Evolutionary conservation across 192 early-diverging fungal species (phyloP), one percentile per base, ranked within the genome.

Genomic region (Geranomyces variabilis): DNA sequence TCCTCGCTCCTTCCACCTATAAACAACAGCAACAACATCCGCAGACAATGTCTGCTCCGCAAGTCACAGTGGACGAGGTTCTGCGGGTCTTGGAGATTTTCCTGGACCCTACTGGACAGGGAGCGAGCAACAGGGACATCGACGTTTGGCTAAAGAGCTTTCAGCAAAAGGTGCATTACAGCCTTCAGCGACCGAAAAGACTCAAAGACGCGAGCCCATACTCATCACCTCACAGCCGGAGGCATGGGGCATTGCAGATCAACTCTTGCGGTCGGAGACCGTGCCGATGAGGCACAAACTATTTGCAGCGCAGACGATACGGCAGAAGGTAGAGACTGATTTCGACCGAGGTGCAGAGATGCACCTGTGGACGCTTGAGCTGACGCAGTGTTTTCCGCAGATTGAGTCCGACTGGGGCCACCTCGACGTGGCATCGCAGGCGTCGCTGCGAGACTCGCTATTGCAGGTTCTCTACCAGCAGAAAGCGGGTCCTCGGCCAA

Each of bases 281-380:
- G 63, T 86, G 28, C 83, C 84, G 2, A 63, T 73, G 0, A 92
- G 93, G 61, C 78, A 80, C 14, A 84, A 88, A 62, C 72, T 95
- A 6, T 98, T 98, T 89, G 92, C 94, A 1, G 96, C 96, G 9
- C 96, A 98, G 77, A 98, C 93, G 15, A 81, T 97, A 58, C 83
- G 94, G 28, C 90, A 93, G 79, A 97, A 97, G 86, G 90, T 90
- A 67, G 17, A 1, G 24, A 41, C 10, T 10, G 10, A 10, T 10
- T 41, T 3, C 5, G 10, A 41, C 14, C 31, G 13, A 12, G 1
- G 36, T 41, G 3, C 36, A 41, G 10, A 3, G 36, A 7, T 3
- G 36, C 36, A 41, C 10, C 10, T 3, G 36, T 10, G 36, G 36
- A 41, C 36, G 36, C 36, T 7, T 7, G 36, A 10, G 3, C 10